These are phyloP conservation scores for Didymosphaeria variabile DNA, from an alignment of 2,329 filamentous ascomycete genomes.

Conservation along the genomic window DNA sequence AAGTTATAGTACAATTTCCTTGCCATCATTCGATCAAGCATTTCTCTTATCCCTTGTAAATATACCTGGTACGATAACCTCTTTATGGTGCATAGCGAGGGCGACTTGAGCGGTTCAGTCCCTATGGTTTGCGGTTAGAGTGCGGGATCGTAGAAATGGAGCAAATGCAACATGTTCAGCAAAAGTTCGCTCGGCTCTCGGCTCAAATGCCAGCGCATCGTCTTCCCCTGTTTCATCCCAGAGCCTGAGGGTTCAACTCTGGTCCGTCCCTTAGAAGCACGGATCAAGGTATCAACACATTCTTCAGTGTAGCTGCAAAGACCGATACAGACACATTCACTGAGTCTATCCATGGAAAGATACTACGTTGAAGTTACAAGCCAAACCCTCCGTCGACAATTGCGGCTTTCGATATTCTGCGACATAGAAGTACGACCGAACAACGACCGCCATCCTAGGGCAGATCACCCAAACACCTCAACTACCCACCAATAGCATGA, in stretches of 20 bases:
- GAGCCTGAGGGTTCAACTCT: background rate
- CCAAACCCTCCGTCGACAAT: background rate
- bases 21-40: background rate
- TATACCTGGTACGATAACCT: slow-evolving; percentile 18
- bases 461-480: background rate
- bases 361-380: no score
- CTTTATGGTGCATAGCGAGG: slow-evolving; percentile 22
- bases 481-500: slow-evolving; percentile 3
- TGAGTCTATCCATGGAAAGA: background rate
- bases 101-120: background rate
- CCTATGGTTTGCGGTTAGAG: background rate
- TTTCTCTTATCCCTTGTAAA: slow-evolving; percentile 11
- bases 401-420: background rate
- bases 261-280: background rate
- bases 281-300: background rate
- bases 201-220: background rate
- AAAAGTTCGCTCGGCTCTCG: background rate
- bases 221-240: slow-evolving; percentile 5
- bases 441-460: background rate
- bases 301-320: background rate
- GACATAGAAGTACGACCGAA: background rate
- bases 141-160: background rate
- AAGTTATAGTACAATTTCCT: slow-evolving; percentile 52
- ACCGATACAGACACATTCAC: background rate
- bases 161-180: background rate